These are phyloP conservation scores for Anacardium occidentale DNA, from an alignment of 345 rosid genomes.

Conservation along the genomic window DNA sequence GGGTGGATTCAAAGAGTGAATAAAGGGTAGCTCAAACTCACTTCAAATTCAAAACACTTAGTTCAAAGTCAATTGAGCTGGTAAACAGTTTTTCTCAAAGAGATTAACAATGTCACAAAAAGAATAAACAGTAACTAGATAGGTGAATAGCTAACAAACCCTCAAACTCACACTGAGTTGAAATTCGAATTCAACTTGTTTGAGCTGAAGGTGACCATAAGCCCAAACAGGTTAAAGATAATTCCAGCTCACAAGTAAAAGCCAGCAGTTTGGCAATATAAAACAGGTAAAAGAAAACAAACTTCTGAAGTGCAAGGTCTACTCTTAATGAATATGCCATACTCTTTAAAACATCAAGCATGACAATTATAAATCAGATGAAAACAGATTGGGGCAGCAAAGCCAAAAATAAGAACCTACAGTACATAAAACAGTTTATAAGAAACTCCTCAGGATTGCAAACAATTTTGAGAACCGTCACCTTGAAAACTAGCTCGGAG, in stretches of 20 bases:
- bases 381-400: neutral
- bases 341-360: neutral
- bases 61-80: too few relatives aligned
- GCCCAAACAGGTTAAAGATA: too few relatives aligned
- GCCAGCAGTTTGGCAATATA: neutral
- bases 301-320: neutral
- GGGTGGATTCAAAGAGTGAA: too few relatives aligned
- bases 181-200: too few relatives aligned
- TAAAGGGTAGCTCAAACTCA: too few relatives aligned
- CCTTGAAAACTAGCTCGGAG: constrained; percentile 5
- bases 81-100: too few relatives aligned
- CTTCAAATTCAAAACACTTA: too few relatives aligned
- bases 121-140: too few relatives aligned
- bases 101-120: too few relatives aligned
- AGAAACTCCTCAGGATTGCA: constrained; percentile 7
- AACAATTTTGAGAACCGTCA: constrained; percentile 1
- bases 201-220: too few relatives aligned
- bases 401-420: neutral
- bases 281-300: neutral
- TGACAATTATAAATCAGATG: neutral
- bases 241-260: neutral
- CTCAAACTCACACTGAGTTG: too few relatives aligned
- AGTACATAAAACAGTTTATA: neutral
- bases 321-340: neutral
- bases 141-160: too few relatives aligned